These are phyloP conservation scores for Melaleuca alternifolia DNA, from an alignment of 345 rosid genomes.

Conservation along the genomic window DNA sequence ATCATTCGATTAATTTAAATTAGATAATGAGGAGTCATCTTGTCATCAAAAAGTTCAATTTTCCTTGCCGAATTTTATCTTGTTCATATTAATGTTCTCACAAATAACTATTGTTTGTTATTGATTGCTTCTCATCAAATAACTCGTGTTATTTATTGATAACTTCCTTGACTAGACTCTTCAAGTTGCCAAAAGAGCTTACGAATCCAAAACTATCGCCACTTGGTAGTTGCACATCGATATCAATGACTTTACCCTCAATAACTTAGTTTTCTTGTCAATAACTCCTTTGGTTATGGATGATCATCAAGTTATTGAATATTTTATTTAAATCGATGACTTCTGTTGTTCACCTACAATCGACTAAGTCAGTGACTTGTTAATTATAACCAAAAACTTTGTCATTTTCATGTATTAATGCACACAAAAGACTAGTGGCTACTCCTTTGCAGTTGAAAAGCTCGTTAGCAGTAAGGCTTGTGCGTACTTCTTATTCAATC, in stretches of 20 bases:
- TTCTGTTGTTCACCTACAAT: not conserved
- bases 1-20: too few species aligned
- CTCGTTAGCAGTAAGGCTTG: not conserved
- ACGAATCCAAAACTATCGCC: too few species aligned
- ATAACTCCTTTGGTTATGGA: not conserved
- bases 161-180: not conserved
- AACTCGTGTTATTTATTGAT: not conserved
- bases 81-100: too few species aligned
- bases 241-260: not conserved
- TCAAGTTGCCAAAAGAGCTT: not conserved
- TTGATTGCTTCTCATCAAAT: too few species aligned
- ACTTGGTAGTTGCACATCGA: too few species aligned
- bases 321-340: not conserved
- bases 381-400: not conserved
- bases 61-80: too few species aligned
- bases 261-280: not conserved
- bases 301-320: not conserved
- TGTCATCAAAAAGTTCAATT: too few species aligned
- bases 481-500: not conserved
- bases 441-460: not conserved
- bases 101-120: too few species aligned
- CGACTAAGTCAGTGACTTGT: not conserved
- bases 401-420: not conserved
- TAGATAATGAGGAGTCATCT: too few species aligned
- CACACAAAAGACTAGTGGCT: not conserved